These are phyloP conservation scores for Podaxis sp. DNA, from an alignment of 768 basidiomycete species.

Conservation along the genomic window DNA sequence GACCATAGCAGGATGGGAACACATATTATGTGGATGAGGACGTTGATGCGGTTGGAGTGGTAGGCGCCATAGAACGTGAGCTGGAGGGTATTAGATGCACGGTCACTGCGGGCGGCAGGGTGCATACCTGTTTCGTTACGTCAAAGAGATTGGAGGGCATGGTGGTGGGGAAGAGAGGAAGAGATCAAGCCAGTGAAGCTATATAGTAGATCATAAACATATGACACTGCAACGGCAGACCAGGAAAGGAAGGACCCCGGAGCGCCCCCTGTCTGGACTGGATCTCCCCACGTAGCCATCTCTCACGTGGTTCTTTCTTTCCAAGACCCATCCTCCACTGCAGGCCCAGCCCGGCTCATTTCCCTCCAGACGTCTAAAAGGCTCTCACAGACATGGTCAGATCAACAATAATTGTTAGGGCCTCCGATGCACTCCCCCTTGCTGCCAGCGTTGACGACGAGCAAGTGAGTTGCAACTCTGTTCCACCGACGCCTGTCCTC, in stretches of 20 bases:
- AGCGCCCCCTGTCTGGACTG: not conserved
- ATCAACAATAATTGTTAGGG: constrained; percentile 84
- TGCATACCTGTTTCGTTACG: constrained; percentile 65
- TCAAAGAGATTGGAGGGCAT: constrained; percentile 54
- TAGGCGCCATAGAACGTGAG: constrained; percentile 93
- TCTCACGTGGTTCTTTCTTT: constrained; percentile 21
- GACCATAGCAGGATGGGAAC: constrained; percentile 86
- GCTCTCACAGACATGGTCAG: constrained; percentile 61
- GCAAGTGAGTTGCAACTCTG: constrained; percentile 53
- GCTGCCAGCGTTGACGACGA: constrained; percentile 98
- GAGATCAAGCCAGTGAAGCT: constrained; percentile 9
- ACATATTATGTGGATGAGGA: constrained; percentile 82
- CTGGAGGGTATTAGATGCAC: constrained; percentile 37
- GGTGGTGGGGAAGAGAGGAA: constrained; percentile 25
- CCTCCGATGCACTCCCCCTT: constrained; percentile 84
- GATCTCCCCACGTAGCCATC: constrained; percentile 9
- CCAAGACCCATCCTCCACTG: constrained; percentile 11
- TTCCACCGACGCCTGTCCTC: constrained; percentile 16
- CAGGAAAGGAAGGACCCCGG: constrained; percentile 3
- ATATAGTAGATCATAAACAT: constrained; percentile 18
- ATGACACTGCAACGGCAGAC: constrained; percentile 1
- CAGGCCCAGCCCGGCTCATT: constrained; percentile 6
- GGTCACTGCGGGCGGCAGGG: no score
- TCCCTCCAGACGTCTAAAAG: constrained; percentile 14
- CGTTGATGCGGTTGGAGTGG: constrained; percentile 80